phyloP scores from a whole-genome alignment of 192 early-diverging fungal genomes.

The Coemansia sp. region DNA sequence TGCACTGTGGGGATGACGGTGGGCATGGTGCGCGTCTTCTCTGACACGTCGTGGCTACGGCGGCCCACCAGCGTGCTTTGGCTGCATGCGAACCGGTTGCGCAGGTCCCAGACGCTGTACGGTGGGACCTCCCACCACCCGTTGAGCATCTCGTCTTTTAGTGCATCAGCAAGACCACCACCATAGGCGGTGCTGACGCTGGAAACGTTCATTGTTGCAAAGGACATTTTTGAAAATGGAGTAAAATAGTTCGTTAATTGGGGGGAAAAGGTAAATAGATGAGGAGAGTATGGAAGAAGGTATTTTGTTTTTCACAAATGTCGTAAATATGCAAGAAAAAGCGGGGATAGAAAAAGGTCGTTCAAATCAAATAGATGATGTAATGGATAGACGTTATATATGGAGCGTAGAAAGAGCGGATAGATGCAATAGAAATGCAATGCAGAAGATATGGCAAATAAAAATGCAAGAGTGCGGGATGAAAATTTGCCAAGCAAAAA shows the following conservation, averaged over 20 bases:
- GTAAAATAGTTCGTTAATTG: background rate
- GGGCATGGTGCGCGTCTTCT: constrained; percentile 27
- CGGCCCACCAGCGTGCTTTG: constrained; percentile 51
- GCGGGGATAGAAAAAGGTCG: background rate
- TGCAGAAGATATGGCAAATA: constrained; percentile 2
- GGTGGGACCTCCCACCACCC: constrained; percentile 53
- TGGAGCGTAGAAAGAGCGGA: background rate
- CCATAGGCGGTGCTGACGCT: constrained; percentile 27
- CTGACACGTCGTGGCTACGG: constrained; percentile 33
- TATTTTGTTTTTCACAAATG: background rate
- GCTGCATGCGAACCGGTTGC: constrained; percentile 54
- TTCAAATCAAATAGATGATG: background rate
- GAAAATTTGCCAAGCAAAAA: background rate
- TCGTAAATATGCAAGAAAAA: constrained; percentile 5
- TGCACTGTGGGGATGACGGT: constrained; percentile 45
- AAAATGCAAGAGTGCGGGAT: background rate
- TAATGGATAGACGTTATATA: background rate
- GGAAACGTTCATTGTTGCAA: constrained; percentile 20
- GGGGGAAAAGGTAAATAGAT: background rate
- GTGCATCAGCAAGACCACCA: constrained; percentile 18
- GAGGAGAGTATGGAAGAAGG: background rate
- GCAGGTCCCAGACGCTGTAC: constrained; percentile 50
- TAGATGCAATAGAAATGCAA: background rate
- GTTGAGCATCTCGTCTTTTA: constrained; percentile 18
- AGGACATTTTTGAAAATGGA: constrained; percentile 15